Percentiles rank a stretch among this genome's conserved stretches.
These are phyloP conservation scores for Monilinia polystroma DNA, from an alignment of 2,329 filamentous ascomycete species.

Conservation along the genomic window DNA sequence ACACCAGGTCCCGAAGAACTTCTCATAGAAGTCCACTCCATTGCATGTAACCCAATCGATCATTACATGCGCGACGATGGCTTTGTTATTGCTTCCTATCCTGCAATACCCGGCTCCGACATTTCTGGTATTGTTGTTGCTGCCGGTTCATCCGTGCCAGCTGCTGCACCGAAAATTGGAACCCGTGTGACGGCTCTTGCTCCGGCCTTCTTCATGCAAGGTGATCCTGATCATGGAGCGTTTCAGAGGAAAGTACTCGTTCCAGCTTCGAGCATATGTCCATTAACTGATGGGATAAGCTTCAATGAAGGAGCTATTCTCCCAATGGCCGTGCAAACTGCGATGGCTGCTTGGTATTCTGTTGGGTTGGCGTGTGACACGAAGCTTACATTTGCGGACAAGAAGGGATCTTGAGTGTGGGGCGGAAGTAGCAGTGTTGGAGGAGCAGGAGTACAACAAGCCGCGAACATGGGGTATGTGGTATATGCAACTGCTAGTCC, in stretches of 20 bases:
- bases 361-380: constrained; percentile 25
- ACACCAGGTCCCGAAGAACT: constrained; percentile 43
- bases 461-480: constrained; percentile 43
- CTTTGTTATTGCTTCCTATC: constrained; percentile 34
- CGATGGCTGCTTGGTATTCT: constrained; percentile 39
- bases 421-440: constrained; percentile 31
- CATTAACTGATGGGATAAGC: constrained; percentile 38
- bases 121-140: constrained; percentile 26
- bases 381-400: constrained; percentile 13
- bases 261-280: constrained; percentile 26
- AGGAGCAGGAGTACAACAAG: constrained; percentile 45
- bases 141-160: constrained; percentile 25
- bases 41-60: constrained; percentile 46
- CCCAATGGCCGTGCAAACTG: constrained; percentile 41
- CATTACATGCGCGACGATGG: constrained; percentile 39
- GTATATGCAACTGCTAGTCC: constrained; percentile 42
- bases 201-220: constrained; percentile 18
- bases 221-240: constrained; percentile 30
- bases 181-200: constrained; percentile 41
- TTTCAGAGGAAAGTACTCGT: constrained; percentile 40
- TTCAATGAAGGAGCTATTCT: constrained; percentile 41
- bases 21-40: constrained; percentile 44
- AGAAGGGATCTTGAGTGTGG: constrained; percentile 35
- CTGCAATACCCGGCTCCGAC: constrained; percentile 29
- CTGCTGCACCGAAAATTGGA: constrained; percentile 22